These are phyloP conservation scores for Rubroboletus pulcherrimus DNA, from an alignment of 768 basidiomycete species.

Conservation along the genomic window DNA sequence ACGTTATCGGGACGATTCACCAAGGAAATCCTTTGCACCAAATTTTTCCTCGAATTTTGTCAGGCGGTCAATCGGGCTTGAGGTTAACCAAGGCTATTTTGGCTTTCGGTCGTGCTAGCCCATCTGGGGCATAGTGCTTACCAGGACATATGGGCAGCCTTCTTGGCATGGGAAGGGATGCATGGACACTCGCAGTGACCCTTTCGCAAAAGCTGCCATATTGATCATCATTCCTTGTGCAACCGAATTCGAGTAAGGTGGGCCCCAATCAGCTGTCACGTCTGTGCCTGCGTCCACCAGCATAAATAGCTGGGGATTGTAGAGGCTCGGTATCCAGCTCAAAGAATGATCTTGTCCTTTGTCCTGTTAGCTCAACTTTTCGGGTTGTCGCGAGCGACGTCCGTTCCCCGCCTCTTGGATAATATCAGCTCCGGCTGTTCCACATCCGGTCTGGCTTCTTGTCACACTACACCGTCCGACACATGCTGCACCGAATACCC, in stretches of 20 bases:
- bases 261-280: too few species aligned
- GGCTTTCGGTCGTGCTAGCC: background rate
- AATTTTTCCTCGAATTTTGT: background rate
- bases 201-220: background rate
- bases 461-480: conserved; percentile 44
- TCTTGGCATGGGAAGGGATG: background rate
- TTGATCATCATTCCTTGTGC: background rate
- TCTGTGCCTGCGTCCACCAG: background rate
- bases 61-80: background rate
- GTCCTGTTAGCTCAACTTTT: conserved; percentile 20
- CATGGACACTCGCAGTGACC: background rate
- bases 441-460: conserved; percentile 46
- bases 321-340: background rate
- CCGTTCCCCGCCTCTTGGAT: conserved; percentile 28
- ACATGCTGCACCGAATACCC: conserved; percentile 67
- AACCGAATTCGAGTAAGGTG: background rate
- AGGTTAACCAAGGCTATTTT: background rate
- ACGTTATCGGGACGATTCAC: background rate
- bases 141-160: background rate
- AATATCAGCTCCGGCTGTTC: conserved; percentile 51
- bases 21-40: background rate
- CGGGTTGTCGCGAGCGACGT: conserved; percentile 13
- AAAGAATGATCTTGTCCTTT: conserved; percentile 12
- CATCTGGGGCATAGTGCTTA: background rate
- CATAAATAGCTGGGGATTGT: conserved; percentile 16